phyloP scores from a whole-genome alignment of 768 basidiomycete genomes.

The Mycena sanguinolenta region DNA sequence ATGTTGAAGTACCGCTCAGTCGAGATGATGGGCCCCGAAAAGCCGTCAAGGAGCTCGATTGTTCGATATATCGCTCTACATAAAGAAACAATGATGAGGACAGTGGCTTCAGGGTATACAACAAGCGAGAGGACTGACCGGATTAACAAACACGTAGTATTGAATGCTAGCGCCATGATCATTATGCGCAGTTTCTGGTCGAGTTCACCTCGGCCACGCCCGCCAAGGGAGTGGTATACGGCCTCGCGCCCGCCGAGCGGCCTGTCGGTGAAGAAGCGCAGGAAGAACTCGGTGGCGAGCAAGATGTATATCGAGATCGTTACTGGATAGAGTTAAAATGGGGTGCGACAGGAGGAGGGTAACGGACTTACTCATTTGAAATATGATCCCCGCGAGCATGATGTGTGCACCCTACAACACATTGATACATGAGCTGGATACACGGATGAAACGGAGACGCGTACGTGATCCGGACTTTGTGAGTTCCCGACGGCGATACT shows the following conservation, averaged over 20 bases:
- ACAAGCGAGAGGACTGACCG: constrained; percentile 25
- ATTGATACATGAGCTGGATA: too few species aligned
- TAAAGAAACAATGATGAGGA: too few species aligned
- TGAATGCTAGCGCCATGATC: constrained; percentile 31
- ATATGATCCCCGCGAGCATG: constrained; percentile 40
- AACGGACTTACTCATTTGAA: constrained; percentile 25
- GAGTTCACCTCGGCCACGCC: constrained; percentile 5
- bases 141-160: constrained; percentile 31
- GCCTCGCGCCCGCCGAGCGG: constrained; percentile 45
- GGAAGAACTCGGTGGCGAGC: constrained; percentile 60
- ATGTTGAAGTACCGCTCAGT: constrained; percentile 27
- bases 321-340: constrained; percentile 40
- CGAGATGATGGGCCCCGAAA: constrained; percentile 30
- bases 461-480: constrained; percentile 27
- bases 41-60: constrained; percentile 30
- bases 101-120: not conserved
- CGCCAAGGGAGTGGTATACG: not conserved
- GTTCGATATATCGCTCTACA: constrained; percentile 32
- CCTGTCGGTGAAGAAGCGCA: constrained; percentile 51
- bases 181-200: constrained; percentile 11
- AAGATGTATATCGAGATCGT: constrained; percentile 58
- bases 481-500: constrained; percentile 23
- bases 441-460: not conserved
- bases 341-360: not conserved
- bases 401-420: constrained; percentile 30